Evolutionary conservation across 176 grass and related monocot genomes (phyloP).

Genomic region (Oryza coarctata): DNA sequence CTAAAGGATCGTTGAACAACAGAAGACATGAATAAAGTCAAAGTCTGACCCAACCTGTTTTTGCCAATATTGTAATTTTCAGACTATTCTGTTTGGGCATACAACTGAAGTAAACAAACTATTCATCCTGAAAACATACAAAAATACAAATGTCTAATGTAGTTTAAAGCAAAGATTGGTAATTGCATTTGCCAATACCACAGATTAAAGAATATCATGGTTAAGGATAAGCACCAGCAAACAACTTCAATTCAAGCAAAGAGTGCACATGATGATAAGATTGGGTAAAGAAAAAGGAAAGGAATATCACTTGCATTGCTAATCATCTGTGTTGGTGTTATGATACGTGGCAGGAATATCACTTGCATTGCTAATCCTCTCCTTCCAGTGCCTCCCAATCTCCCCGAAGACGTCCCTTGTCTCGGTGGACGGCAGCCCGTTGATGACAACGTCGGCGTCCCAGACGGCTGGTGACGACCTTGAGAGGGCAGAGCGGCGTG

Average conservation of each 20-base stretch:
- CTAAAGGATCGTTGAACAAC: neutral
- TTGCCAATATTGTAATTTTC: neutral
- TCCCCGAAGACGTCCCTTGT: constrained; percentile 88
- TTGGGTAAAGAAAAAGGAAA: neutral
- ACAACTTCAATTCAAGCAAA: constrained; percentile 19
- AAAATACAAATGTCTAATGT: neutral
- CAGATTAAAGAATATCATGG: neutral
- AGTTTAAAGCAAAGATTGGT: neutral
- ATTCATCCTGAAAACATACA: neutral
- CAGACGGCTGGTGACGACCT: constrained; percentile 99
- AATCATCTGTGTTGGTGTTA: constrained; percentile 97
- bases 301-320: constrained; percentile 71
- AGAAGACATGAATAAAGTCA: neutral
- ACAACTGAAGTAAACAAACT: neutral
- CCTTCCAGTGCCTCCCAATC: constrained; percentile 88
- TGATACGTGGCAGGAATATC: constrained; percentile 82
- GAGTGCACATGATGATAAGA: constrained; percentile 2
- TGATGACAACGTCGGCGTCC: constrained; percentile 95
- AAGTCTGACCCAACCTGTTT: neutral
- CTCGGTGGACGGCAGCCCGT: constrained; percentile 87
- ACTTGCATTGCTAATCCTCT: too few relatives aligned
- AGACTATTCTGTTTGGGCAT: neutral
- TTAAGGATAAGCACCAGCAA: neutral
- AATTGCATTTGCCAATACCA: constrained; percentile 12
- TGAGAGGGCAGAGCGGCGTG: constrained; percentile 89